Evolutionary conservation across 371 early-diverging fungal genomes (phyloP), one percentile per base, ranked within the genome.

Genomic region (Funneliformis caledonium): DNA sequence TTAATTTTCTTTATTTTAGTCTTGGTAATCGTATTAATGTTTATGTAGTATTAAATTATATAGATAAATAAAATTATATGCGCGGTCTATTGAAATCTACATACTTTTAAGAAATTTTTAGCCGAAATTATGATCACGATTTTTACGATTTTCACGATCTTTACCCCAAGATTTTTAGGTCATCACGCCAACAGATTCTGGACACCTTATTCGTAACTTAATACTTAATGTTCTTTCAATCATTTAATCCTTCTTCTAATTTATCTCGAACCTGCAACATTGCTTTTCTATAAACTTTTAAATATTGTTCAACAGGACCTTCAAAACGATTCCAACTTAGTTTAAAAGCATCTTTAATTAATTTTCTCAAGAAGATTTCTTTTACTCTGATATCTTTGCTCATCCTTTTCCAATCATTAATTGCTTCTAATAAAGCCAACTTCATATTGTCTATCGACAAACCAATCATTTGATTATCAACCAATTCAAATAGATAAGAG

Each of bases 261-360:
- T 43, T 67, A 31, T 80, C 33, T 16, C 73, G 52, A 78, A 48
- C 76, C 22, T 50, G 43, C n/a, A 80, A 69, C 22, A 86, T 74
- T 1, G 85, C 82, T 45, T 83, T 82, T 42, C 82, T 82, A 80
- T 89, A 89, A 11, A 87, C 79, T 37, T 87, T 85, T 19, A 84
- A 81, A 77, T 89, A 89, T 77, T 88, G 87, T 52, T 87, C 83
- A 4, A 87, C 84, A 50, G 90, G 89, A 14, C 90, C 90, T 50
- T 77, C 83, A 26, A 64, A 80, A 70, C 89, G 85, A 75, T 91
- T 88, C 91, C 91, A 92, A 12, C 87, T 89, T 78, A 92, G 82
- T 6, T 86, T 82, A 33, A 89, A 62, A 0, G 92, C 88, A 76
- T 88, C 85, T 9, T 84, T 85, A 59, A 90, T 88, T 84, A 91